A percentile compares a stretch with the other conserved stretches of the same genome.
These are phyloP conservation scores for maize (Zea mays) DNA, from an alignment of 176 grass and related monocot genomes.

Conservation along the genomic window Zm-B73-REFERENCE-NAM-5.0 NC_050098.1:11212501-11213000, in stretches of 20 bases:
- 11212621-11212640: constrained; percentile 27
- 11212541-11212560: neutral
- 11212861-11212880: constrained; percentile 90
- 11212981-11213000: neutral
- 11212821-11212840: constrained; percentile 80
- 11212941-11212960: neutral
- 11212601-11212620: neutral
- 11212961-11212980: neutral
- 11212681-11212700: constrained; percentile 64
- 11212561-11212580: neutral
- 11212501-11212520: constrained; percentile 15
- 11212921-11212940: neutral
- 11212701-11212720: constrained; percentile 90
- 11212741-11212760: constrained; percentile 83
- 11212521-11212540: neutral
- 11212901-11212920: constrained; percentile 52
- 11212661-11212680: constrained; percentile 43
- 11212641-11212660: constrained; percentile 19
- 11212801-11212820: constrained; percentile 85
- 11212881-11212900: constrained; percentile 99
- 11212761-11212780: constrained; percentile 91
- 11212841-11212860: constrained; percentile 80
- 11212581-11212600: neutral
- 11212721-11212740: constrained; percentile 81
- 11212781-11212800: constrained; percentile 88